Percentiles rank a stretch among this genome's conserved stretches.
Evolutionary conservation across 2,329 filamentous ascomycete species (phyloP).

Genomic region (Acrocalymma vagum): DNA sequence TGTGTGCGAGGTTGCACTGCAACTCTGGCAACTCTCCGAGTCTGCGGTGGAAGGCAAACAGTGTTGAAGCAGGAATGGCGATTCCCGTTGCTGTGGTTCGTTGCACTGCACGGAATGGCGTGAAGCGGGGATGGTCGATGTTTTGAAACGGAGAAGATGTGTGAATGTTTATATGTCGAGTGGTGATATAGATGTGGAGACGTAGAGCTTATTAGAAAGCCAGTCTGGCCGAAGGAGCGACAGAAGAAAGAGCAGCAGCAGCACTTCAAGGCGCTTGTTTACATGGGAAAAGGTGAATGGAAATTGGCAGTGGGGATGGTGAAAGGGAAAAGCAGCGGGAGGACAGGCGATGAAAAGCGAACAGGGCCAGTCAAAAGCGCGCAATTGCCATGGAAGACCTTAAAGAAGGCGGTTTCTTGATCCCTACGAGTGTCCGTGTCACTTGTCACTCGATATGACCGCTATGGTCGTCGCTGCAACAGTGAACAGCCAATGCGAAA

Average conservation of each 20-base stretch:
- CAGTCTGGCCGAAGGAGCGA: slow-evolving; percentile 20
- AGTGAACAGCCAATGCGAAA: slow-evolving; percentile 2
- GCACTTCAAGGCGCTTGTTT: slow-evolving; percentile 28
- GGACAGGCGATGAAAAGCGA: slow-evolving; percentile 1
- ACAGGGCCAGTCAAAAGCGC: not conserved
- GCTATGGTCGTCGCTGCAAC: slow-evolving; percentile 13
- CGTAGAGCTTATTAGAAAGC: slow-evolving; percentile 1
- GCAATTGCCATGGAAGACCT: not conserved
- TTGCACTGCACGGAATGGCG: slow-evolving; percentile 14
- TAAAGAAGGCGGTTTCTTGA: slow-evolving; percentile 16
- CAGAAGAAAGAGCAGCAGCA: slow-evolving; percentile 17
- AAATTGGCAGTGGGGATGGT: slow-evolving; percentile 8
- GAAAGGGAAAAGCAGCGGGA: slow-evolving; percentile 1
- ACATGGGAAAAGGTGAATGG: slow-evolving; percentile 10
- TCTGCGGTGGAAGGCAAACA: too few relatives aligned
- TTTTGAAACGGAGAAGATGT: too few relatives aligned
- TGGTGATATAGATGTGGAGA: slow-evolving; percentile 6
- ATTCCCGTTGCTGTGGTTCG: too few relatives aligned
- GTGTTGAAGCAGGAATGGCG: too few relatives aligned
- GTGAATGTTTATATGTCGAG: too few relatives aligned
- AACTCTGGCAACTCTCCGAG: slow-evolving; percentile 19
- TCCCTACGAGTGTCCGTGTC: slow-evolving; percentile 4
- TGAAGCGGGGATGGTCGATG: slow-evolving; percentile 10
- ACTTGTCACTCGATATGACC: slow-evolving; percentile 16
- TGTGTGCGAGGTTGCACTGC: slow-evolving; percentile 21